Conservation (phyloP, 2,329 filamentous ascomycete genomes). For the Neodidymelliopsis sp. region DNA sequence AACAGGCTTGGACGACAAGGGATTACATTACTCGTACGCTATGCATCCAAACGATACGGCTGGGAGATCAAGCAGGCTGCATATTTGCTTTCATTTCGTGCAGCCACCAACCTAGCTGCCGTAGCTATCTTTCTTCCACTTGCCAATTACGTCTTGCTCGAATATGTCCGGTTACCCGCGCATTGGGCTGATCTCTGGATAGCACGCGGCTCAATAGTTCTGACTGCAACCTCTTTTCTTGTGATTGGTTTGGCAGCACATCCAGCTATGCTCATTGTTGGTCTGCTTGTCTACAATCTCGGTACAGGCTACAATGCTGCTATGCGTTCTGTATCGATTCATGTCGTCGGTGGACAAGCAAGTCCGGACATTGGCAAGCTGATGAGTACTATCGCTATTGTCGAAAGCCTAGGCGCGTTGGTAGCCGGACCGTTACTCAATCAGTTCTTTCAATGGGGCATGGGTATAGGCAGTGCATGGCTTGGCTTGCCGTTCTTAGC, state of each 20-base stretch:
- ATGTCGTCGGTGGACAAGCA: conserved; percentile 55
- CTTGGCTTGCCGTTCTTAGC: conserved; percentile 55
- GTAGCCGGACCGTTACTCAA: conserved; percentile 57
- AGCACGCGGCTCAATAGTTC: conserved; percentile 54
- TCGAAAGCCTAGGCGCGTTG: conserved; percentile 57
- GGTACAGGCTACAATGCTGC: conserved; percentile 58
- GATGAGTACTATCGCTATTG: conserved; percentile 59
- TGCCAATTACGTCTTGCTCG: conserved; percentile 50
- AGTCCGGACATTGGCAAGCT: conserved; percentile 55
- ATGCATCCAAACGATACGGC: conserved; percentile 59
- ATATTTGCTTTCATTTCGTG: conserved; percentile 56
- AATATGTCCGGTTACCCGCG: conserved; percentile 45
- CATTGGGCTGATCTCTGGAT: conserved; percentile 57
- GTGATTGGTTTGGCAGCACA: conserved; percentile 56
- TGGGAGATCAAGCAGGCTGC: conserved; percentile 56
- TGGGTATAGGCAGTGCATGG: conserved; percentile 56
- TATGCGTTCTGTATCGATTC: conserved; percentile 57
- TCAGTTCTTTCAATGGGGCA: conserved; percentile 55
- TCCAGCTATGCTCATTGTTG: conserved; percentile 53
- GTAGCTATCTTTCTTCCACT: conserved; percentile 57
- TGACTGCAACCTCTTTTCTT: conserved; percentile 55
- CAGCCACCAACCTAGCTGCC: conserved; percentile 56
- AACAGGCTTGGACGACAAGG: conserved; percentile 58
- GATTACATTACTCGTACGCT: conserved; percentile 58
- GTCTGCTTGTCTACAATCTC: conserved; percentile 56